Percentiles rank a stretch among this genome's conserved stretches.
These are phyloP conservation scores for Lathyrus tuberosus DNA, from an alignment of 306 rosid genomes.

Conservation along the genomic window DNA sequence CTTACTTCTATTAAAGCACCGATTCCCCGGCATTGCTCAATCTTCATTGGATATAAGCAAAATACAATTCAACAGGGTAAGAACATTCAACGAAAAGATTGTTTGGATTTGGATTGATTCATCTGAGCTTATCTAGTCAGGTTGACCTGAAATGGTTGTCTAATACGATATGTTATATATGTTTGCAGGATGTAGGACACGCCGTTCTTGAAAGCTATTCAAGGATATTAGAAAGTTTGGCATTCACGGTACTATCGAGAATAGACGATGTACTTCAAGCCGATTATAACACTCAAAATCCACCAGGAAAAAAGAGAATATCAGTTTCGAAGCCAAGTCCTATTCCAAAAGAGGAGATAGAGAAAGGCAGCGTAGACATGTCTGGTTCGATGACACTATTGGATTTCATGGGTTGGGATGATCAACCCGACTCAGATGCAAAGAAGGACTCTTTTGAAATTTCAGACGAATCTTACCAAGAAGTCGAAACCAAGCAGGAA, in stretches of 20 bases:
- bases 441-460: slow-evolving; percentile 46
- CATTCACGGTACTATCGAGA: slow-evolving; percentile 88
- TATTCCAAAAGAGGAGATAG: slow-evolving; percentile 47
- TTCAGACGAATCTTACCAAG: slow-evolving; percentile 49
- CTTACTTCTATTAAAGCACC: slow-evolving; percentile 83
- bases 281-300: slow-evolving; percentile 66
- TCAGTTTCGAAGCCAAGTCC: slow-evolving; percentile 43
- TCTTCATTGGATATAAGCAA: slow-evolving; percentile 89
- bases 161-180: slow-evolving; percentile 26
- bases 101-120: neutral
- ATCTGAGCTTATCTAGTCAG: neutral
- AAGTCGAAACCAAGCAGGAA: slow-evolving; percentile 40
- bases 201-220: slow-evolving; percentile 97
- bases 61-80: slow-evolving; percentile 83
- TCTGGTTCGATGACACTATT: slow-evolving; percentile 65
- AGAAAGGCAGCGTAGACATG: slow-evolving; percentile 41
- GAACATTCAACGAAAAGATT: slow-evolving; percentile 1
- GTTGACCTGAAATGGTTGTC: neutral
- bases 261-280: slow-evolving; percentile 95
- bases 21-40: slow-evolving; percentile 95
- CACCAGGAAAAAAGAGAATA: slow-evolving; percentile 38
- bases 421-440: slow-evolving; percentile 50
- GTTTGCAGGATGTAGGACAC: slow-evolving; percentile 85
- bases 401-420: slow-evolving; percentile 97
- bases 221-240: slow-evolving; percentile 94